Percentiles rank a stretch among this genome's conserved stretches.
Evolutionary conservation across 225 moss, liverwort and hornwort species (phyloP).

Genomic region (Pseudisothecium myosuroides): DNA sequence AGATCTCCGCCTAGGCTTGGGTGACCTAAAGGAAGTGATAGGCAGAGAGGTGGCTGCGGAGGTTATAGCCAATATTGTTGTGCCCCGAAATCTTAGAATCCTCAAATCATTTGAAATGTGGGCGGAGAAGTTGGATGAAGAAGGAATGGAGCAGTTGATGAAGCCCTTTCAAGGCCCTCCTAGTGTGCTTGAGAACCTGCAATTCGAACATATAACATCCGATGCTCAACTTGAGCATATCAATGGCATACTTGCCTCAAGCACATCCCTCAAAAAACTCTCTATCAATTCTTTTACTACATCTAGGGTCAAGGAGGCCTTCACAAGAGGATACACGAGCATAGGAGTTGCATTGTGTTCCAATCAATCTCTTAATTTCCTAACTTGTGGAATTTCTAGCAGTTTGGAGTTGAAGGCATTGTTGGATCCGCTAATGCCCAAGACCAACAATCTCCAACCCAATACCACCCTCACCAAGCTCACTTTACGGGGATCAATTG

Average conservation of each 20-base stretch:
- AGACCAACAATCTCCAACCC: not conserved
- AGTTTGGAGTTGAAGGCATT: not conserved
- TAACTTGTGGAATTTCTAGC: accelerated
- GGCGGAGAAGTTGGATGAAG: accelerated
- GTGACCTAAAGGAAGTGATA: not conserved
- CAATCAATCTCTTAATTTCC: not conserved
- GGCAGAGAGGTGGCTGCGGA: not conserved
- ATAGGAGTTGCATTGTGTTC: not conserved
- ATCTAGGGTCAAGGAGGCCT: accelerated
- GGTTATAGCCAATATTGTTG: not conserved
- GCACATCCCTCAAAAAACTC: not conserved
- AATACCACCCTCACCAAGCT: not conserved
- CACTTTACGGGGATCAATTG: accelerated
- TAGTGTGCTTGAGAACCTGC: not conserved
- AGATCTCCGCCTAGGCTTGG: accelerated
- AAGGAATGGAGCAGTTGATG: not conserved
- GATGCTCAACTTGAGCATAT: not conserved
- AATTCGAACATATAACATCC: accelerated
- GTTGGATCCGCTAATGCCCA: not conserved
- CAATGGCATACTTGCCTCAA: not conserved
- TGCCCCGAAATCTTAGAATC: not conserved
- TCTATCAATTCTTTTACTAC: accelerated
- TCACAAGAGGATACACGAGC: not conserved
- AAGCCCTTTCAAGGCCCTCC: not conserved
- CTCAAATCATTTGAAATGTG: accelerated